Evolutionary conservation across 208 protist species (phyloP), one percentile per base, ranked within the genome.

Genomic region (Trypanosoma cruzi): DNA sequence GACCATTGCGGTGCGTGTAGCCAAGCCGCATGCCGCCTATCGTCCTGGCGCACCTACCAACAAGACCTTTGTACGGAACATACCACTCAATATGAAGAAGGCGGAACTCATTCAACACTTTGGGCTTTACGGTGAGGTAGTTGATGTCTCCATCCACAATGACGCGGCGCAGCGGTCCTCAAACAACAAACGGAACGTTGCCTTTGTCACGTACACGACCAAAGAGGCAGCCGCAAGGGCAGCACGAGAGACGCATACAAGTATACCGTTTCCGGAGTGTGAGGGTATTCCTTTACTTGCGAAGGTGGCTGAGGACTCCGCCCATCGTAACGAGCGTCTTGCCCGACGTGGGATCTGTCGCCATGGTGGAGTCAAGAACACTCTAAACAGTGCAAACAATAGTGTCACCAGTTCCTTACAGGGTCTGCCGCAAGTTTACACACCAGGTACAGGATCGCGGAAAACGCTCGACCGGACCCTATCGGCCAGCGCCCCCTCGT

Each of bases 291-390:
- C 87, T 42, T 74, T 93, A 44, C 74, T 93, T 44, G 84, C 87
- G 11, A 93, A 93, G 71, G 84, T 93, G 13, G 87, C 87, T 1
- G 87, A 93, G 73, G 84, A 90, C 71, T 87, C 75, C 55, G 66
- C 64, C 22, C 87, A 86, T 18, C 84, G 87, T 46, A 79, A 84
- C 50, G 82, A 93, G 71, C 82, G 87, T 6, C 73, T 93, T 14
- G 68, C 76, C 0, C 83, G 86, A n/a, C 84, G 81, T 34, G 49
- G 68, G n/a, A 37, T 22, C 20, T 14, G 58, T n/a, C 40, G 46
- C 3, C 40, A 54, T 6, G 36, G 22, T n/a, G 46, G 36, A 7
- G 3, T 16, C 6, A 61, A 46, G 29, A 61, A 46, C 36, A 46
- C 11, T n/a, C 22, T 46, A 6, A 46, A 4, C 34, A 61, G 32